These are phyloP conservation scores for Fusarium concolor DNA, from an alignment of 2,329 filamentous ascomycete species.

Conservation along the genomic window DNA sequence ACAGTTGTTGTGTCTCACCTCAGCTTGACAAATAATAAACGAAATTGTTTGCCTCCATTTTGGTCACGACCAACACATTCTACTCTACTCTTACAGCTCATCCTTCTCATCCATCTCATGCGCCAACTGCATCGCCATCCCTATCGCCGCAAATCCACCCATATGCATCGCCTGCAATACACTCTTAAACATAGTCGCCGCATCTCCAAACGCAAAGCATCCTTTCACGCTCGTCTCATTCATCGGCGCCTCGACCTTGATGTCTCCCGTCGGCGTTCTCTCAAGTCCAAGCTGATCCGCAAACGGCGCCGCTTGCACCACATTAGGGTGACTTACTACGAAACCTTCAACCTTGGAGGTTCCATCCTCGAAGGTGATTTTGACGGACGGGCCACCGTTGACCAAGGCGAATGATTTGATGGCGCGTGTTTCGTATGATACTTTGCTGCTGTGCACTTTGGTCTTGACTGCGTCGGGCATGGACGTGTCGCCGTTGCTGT, in stretches of 20 bases:
- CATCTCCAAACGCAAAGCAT: conserved; percentile 67
- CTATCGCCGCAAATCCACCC: conserved; percentile 47
- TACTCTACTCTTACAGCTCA: conserved; percentile 34
- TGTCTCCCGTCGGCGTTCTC: conserved; percentile 55
- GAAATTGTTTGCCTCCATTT: neutral
- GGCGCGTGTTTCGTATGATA: conserved; percentile 53
- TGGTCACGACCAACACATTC: too few relatives aligned
- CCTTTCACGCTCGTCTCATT: conserved; percentile 62
- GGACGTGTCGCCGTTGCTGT: conserved; percentile 59
- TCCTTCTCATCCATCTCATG: conserved; percentile 45
- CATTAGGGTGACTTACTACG: conserved; percentile 53
- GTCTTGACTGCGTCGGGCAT: conserved; percentile 48
- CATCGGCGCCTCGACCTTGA: conserved; percentile 58
- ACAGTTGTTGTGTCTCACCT: neutral
- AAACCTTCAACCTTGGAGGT: conserved; percentile 53
- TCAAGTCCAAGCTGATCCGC: conserved; percentile 59
- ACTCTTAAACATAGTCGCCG: conserved; percentile 49
- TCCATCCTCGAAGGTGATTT: conserved; percentile 56
- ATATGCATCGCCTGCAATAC: conserved; percentile 46
- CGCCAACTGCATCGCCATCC: conserved; percentile 45
- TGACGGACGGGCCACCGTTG: conserved; percentile 45
- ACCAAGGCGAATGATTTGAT: conserved; percentile 49
- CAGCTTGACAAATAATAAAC: conserved; percentile 2
- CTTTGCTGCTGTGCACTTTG: conserved; percentile 49
- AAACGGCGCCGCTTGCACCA: conserved; percentile 56